Evolutionary conservation across 306 rosid species (phyloP).

Genomic region (Medicago ruthenica): DNA sequence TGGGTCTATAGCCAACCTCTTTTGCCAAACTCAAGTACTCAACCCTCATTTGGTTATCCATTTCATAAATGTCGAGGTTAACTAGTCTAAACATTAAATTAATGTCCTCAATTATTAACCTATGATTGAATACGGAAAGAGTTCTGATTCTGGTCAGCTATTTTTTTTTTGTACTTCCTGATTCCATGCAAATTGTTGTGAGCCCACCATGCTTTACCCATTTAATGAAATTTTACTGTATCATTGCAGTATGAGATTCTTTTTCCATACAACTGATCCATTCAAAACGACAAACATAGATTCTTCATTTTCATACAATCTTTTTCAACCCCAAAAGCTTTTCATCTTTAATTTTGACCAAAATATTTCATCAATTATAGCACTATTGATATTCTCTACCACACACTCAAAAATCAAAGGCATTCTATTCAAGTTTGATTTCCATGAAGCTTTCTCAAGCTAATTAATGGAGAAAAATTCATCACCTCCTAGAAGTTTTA

Average conservation of each 20-base stretch:
- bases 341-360: constrained; percentile 27
- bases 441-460: constrained; percentile 28
- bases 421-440: constrained; percentile 30
- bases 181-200: constrained; percentile 28
- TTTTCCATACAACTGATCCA: constrained; percentile 21
- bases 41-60: background rate
- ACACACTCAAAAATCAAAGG: constrained; percentile 42
- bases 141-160: background rate
- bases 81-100: background rate
- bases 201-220: constrained; percentile 20
- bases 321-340: constrained; percentile 2
- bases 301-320: constrained; percentile 23
- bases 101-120: constrained; percentile 27
- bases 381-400: constrained; percentile 45
- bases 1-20: background rate
- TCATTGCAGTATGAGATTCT: constrained; percentile 36
- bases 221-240: constrained; percentile 32
- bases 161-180: constrained; percentile 31
- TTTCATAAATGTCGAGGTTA: background rate
- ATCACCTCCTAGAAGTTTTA: constrained; percentile 44
- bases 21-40: background rate
- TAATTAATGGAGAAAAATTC: constrained; percentile 56
- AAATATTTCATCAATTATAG: constrained; percentile 1
- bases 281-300: constrained; percentile 36
- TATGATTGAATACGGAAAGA: constrained; percentile 12